Evolutionary conservation across 495 filamentous ascomycete genomes (phyloP), one percentile per base, ranked within the genome.

Genomic region (Sordaria brevicollis): DNA sequence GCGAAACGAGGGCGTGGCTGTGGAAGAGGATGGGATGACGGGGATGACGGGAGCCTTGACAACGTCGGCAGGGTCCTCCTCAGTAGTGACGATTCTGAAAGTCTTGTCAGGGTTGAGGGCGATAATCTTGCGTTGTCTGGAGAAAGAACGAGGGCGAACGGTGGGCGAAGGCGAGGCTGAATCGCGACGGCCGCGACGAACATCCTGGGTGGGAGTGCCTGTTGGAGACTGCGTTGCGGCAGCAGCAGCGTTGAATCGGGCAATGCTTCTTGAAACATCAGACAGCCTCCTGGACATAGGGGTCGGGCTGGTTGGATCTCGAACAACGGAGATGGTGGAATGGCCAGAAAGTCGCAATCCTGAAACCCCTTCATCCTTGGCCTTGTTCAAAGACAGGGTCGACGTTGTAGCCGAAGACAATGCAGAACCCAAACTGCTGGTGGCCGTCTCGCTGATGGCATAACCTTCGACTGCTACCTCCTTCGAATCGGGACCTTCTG

Each of bases 81-180:
- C 71, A 39, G 70, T 70, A 43, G 69, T 76, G 35, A 83, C 74
- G 34, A 84, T 70, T 29, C 82, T 80, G 71, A 85, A 85, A 11
- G 83, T 85, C 72, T 83, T 83, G 76, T 85, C 81, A 7, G 83
- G 69, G 71, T 85, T 76, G 49, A 84, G 74, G 37, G 74, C 76
- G 36, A 85, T 78, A 68, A 79, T 66, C 65, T 76, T 83, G 36
- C 77, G 73, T 69, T 82, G 77, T 62, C 83, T 76, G 7, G 82
- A 81, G 66, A 69, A 43, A 34, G 82, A 69, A 19, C 79, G 77
- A 35, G 75, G 72, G 41, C 69, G 66, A 34, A 73, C 49, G 36
- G 71, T 41, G 39, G 68, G 69, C 37, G 72, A 66, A 35, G 25
- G 54, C 39, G 74, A 72, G 70, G 68, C 25, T 31, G 73, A 70